Evolutionary conservation across 352 stramenopile species (phyloP).

Genomic region (Phytophthora boehmeriae): DNA sequence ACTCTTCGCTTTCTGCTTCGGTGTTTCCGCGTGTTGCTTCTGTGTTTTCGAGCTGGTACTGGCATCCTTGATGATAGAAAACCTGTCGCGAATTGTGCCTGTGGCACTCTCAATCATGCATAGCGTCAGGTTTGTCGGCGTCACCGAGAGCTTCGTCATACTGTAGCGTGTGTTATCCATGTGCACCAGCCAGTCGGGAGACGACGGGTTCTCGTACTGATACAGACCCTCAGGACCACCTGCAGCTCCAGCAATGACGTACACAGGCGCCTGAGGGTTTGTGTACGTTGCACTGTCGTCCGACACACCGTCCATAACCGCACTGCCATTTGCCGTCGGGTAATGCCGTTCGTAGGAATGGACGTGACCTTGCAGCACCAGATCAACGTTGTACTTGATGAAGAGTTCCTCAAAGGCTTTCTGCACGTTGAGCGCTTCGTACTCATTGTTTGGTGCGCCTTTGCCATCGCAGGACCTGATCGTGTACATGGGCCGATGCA

Average conservation of each 20-base stretch:
- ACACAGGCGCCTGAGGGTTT: constrained; percentile 53
- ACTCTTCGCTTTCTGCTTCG: not conserved
- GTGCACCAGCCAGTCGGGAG: constrained; percentile 37
- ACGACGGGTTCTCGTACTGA: constrained; percentile 24
- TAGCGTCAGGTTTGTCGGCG: constrained; percentile 37
- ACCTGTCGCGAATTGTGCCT: constrained; percentile 37
- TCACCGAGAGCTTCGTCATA: constrained; percentile 35
- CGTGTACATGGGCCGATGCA: constrained; percentile 65
- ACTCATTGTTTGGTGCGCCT: constrained; percentile 17
- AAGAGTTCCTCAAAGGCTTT: constrained; percentile 61
- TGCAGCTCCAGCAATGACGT: constrained; percentile 46
- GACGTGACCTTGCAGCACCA: constrained; percentile 55
- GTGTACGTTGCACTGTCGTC: constrained; percentile 42
- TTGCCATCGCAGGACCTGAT: constrained; percentile 30
- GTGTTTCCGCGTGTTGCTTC: too few relatives aligned
- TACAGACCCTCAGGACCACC: constrained; percentile 41
- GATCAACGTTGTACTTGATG: constrained; percentile 66
- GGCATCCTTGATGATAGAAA: constrained; percentile 46
- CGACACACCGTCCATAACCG: constrained; percentile 50
- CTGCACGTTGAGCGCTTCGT: constrained; percentile 38
- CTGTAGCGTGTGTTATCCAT: constrained; percentile 41
- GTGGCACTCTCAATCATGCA: constrained; percentile 35
- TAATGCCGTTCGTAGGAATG: constrained; percentile 62
- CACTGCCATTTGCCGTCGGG: constrained; percentile 42
- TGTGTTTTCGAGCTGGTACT: not conserved